Conservation (phyloP, 257 asterid species). For the Ocimum tenuiflorum region DNA sequence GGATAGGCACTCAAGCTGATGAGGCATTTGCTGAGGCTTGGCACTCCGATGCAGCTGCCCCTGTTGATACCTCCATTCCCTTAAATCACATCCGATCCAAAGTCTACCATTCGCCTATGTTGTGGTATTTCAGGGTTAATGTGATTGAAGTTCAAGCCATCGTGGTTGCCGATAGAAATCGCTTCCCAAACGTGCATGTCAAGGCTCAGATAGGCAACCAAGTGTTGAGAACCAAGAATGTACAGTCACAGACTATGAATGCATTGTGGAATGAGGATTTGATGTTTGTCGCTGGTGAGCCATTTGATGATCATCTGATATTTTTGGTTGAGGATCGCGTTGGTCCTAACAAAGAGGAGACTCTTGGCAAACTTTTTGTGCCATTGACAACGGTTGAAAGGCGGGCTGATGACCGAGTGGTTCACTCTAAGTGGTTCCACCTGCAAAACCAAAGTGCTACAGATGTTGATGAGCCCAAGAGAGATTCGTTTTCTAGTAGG, state of each 20-base stretch:
- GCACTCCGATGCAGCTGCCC: conserved; percentile 65
- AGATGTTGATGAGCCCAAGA: no score
- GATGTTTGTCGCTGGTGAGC: conserved; percentile 65
- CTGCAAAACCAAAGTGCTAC: no score
- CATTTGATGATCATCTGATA: conserved; percentile 67
- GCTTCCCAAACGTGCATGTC: conserved; percentile 46
- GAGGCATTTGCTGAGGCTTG: conserved; percentile 76
- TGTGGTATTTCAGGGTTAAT: conserved; percentile 70
- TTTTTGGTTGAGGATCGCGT: conserved; percentile 51
- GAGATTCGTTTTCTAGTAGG: no score
- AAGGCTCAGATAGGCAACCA: conserved; percentile 63
- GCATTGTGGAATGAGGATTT: conserved; percentile 76
- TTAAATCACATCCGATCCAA: conserved; percentile 47
- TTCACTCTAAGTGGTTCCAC: no score
- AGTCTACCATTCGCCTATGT: conserved; percentile 67
- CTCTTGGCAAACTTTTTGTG: no score
- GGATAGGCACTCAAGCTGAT: conserved; percentile 81
- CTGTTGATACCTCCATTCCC: conserved; percentile 29
- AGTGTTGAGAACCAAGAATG: conserved; percentile 38
- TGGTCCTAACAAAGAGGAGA: no score
- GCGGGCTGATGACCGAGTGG: no score
- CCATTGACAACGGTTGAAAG: no score
- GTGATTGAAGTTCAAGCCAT: conserved; percentile 78
- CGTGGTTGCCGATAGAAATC: conserved; percentile 36
- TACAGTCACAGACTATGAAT: conserved; percentile 46